Percentiles rank a stretch among this genome's conserved stretches.
Conservation (phyloP, 2,329 filamentous ascomycete genomes). For the Tolypocladium endophyticum region DNA sequence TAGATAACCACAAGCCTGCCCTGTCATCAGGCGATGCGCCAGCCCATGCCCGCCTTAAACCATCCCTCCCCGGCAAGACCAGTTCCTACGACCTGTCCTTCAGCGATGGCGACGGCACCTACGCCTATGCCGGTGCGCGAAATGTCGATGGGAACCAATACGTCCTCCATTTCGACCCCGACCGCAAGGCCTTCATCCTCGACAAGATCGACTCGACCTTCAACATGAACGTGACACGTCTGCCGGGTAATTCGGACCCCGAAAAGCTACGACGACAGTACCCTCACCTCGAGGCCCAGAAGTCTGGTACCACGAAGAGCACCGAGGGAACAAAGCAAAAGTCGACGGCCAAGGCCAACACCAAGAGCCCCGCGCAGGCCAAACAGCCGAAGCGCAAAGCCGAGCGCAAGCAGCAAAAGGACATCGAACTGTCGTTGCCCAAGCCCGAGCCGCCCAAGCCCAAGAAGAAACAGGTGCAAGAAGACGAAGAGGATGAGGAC, state of each 20-base stretch:
- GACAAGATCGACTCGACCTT: slow-evolving; percentile 75
- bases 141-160: slow-evolving; percentile 46
- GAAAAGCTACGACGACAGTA: slow-evolving; percentile 56
- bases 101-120: slow-evolving; percentile 43
- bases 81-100: slow-evolving; percentile 46
- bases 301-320: slow-evolving; percentile 16
- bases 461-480: slow-evolving; percentile 19
- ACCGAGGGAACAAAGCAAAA: slow-evolving; percentile 10
- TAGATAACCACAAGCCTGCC: slow-evolving; percentile 53
- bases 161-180: slow-evolving; percentile 66
- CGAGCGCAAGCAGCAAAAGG: slow-evolving; percentile 22
- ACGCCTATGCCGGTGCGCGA: slow-evolving; percentile 50
- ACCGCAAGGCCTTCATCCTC: slow-evolving; percentile 66
- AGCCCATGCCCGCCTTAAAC: slow-evolving; percentile 40
- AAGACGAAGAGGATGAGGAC: slow-evolving; percentile 43
- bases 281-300: slow-evolving; percentile 44
- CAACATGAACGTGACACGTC: slow-evolving; percentile 73
- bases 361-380: slow-evolving; percentile 7
- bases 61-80: slow-evolving; percentile 35
- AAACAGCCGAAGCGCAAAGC: slow-evolving; percentile 14
- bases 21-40: slow-evolving; percentile 37
- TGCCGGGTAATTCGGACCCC: slow-evolving; percentile 53
- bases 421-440: slow-evolving; percentile 21
- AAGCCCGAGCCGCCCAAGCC: slow-evolving; percentile 19
- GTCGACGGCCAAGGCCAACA: slow-evolving; percentile 9